These are phyloP conservation scores for Populus hybrid DNA, from an alignment of 441 rosid genomes.

Conservation along the genomic window DNA sequence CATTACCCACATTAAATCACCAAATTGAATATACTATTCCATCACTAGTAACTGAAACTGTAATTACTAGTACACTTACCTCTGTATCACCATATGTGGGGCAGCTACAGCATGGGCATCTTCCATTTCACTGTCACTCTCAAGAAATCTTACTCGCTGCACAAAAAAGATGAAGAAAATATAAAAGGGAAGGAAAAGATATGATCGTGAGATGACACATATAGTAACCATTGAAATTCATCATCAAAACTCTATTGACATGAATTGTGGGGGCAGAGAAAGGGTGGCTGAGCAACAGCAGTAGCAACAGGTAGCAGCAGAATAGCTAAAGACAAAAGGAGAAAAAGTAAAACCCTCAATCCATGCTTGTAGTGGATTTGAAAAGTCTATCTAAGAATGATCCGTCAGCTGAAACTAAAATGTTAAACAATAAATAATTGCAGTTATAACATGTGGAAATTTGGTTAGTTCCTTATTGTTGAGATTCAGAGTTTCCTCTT, in stretches of 20 bases:
- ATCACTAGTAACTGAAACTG: neutral
- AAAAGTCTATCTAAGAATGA: slow-evolving; percentile 79
- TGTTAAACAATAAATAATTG: neutral
- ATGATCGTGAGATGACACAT: neutral
- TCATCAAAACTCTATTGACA: too few species aligned
- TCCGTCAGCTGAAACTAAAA: slow-evolving; percentile 55
- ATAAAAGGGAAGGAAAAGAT: slow-evolving; percentile 2
- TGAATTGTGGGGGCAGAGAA: neutral
- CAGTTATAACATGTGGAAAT: too few species aligned
- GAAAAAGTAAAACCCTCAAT: slow-evolving; percentile 47
- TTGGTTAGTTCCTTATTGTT: too few species aligned
- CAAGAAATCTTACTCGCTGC: slow-evolving; percentile 76
- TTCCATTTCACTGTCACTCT: slow-evolving; percentile 79
- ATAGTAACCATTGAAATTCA: neutral
- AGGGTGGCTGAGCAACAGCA: neutral
- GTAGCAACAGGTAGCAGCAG: neutral
- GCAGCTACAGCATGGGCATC: slow-evolving; percentile 85
- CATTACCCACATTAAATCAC: too few species aligned
- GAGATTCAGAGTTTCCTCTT: too few species aligned
- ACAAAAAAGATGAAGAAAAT: slow-evolving; percentile 5
- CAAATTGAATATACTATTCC: neutral
- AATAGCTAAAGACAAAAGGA: neutral
- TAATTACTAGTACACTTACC: slow-evolving; percentile 28
- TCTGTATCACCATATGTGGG: slow-evolving; percentile 72
- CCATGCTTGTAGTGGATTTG: slow-evolving; percentile 72